Base-by-base conservation (phyloP, 352 stramenopile genomes). In the Bremia lactucae region DNA sequence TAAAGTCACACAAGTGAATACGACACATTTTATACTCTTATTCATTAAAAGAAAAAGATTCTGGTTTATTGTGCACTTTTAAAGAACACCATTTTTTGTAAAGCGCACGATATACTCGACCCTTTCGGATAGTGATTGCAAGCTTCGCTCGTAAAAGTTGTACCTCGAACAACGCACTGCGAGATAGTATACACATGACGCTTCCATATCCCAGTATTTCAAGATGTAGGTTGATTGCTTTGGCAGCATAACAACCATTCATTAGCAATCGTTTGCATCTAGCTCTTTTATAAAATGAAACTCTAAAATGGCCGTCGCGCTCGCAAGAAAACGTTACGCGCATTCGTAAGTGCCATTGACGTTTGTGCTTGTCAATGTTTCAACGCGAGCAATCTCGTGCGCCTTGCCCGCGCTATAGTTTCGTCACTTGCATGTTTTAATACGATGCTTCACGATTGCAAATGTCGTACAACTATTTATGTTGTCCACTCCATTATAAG, bases 161-260 rank as follows among this genome's bases (percentile, higher is more conserved):
- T 94, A 10, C 85, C 91, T 1, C 87, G 86, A 15, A 98, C 77
- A n/a, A 95, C 77, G 20, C 85, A 72, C 48, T 97, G 89, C 52
- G 98, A 97, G 10, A 97, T 91, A 24, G 94, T 94, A 9, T n/a
- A 97, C 85, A 52, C 90, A 97, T 11, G 90, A 25, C 91, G 83
- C 60, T 98, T 96, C 13, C 94, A 94, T 51, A n/a, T 98, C 93
- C 86, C 88, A 97, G 59, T 97, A 98, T 65, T 98, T 97, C 83
- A 16, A 98, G 67, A 35, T n/a, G n/a, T n/a, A 97, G 88, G 55
- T 96, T 74, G 46, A 98, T 97, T 2, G 84, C 87, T 62, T 97
- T 97, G 22, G 94, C 92, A 1, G 94, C 73, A 52, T 95, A 97
- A 0, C 97, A 64, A 49, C 94, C 77, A 97, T 97, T 57, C 83